Evolutionary conservation across 495 filamentous ascomycete species (phyloP).

Genomic region (Hypoxylon lienhwacheense): DNA sequence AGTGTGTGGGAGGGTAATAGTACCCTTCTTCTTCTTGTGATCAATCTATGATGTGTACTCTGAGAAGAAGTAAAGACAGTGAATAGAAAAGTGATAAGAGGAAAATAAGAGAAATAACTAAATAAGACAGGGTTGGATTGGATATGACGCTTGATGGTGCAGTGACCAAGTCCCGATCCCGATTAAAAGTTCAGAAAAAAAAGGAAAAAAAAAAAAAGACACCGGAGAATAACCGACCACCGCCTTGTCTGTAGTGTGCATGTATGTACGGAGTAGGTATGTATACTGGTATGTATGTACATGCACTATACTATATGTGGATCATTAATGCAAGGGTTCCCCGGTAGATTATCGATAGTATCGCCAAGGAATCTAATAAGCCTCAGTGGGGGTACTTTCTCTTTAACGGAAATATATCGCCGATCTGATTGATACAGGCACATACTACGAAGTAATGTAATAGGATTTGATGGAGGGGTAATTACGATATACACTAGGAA

Average conservation of each 20-base stretch:
- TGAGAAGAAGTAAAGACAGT: too few species aligned
- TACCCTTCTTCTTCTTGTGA: constrained; percentile 9
- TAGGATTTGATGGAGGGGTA: constrained; percentile 21
- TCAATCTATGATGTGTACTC: neutral
- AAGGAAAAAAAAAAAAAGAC: neutral
- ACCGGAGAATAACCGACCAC: constrained; percentile 31
- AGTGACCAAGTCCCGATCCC: too few species aligned
- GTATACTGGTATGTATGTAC: neutral
- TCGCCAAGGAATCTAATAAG: constrained; percentile 31
- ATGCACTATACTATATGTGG: too few species aligned
- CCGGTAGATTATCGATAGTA: too few species aligned
- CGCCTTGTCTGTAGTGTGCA: constrained; percentile 16
- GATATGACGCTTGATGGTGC: constrained; percentile 26
- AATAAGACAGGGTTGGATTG: neutral
- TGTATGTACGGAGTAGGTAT: too few species aligned
- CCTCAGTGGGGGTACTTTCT: constrained; percentile 29
- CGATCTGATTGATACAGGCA: constrained; percentile 30
- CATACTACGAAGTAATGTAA: too few species aligned
- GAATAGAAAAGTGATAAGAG: too few species aligned
- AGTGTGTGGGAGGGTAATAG: too few species aligned
- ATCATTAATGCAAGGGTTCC: too few species aligned
- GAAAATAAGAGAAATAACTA: too few species aligned
- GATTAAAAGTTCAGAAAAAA: too few species aligned
- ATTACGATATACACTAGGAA: too few species aligned
- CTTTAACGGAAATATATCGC: constrained; percentile 22